Evolutionary conservation across 1,284 basidiomycete genomes (phyloP).

Genomic region (Ganoderma resinaceum): DNA sequence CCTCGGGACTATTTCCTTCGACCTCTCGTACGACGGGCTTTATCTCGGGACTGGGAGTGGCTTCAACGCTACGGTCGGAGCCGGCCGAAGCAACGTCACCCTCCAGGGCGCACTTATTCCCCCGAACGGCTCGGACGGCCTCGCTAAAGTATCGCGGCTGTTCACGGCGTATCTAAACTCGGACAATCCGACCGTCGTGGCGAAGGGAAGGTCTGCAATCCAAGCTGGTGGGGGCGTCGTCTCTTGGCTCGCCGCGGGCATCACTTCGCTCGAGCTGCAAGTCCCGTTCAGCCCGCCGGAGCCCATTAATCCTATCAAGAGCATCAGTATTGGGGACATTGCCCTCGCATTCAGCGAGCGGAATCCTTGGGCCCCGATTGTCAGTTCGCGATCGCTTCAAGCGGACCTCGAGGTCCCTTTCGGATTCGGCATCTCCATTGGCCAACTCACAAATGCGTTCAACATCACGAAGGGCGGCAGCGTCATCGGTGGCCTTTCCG

Average conservation of each 20-base stretch:
- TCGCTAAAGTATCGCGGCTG: constrained; percentile 64
- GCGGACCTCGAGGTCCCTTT: constrained; percentile 73
- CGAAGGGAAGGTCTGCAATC: constrained; percentile 63
- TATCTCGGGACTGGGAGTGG: constrained; percentile 67
- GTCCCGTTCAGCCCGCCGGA: constrained; percentile 67
- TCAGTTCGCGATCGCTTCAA: constrained; percentile 64
- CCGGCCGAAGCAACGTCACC: constrained; percentile 67
- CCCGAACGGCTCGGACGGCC: constrained; percentile 55
- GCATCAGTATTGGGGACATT: constrained; percentile 71
- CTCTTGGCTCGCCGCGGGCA: constrained; percentile 73
- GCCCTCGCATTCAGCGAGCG: constrained; percentile 63
- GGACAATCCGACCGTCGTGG: constrained; percentile 63
- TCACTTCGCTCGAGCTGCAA: constrained; percentile 60
- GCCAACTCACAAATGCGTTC: constrained; percentile 71
- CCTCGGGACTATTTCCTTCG: constrained; percentile 73
- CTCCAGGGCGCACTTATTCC: constrained; percentile 66
- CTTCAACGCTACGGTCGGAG: constrained; percentile 54
- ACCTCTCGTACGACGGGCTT: constrained; percentile 65
- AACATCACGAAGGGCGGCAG: constrained; percentile 61
- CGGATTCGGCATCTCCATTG: constrained; percentile 71
- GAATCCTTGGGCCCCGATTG: constrained; percentile 65
- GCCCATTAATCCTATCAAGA: constrained; percentile 72
- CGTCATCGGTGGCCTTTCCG: constrained; percentile 61
- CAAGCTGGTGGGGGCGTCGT: constrained; percentile 60
- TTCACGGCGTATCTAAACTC: constrained; percentile 82